phyloP scores from a whole-genome alignment of 2,329 filamentous ascomycete genomes.

The Trichoderma pleuroti region DNA sequence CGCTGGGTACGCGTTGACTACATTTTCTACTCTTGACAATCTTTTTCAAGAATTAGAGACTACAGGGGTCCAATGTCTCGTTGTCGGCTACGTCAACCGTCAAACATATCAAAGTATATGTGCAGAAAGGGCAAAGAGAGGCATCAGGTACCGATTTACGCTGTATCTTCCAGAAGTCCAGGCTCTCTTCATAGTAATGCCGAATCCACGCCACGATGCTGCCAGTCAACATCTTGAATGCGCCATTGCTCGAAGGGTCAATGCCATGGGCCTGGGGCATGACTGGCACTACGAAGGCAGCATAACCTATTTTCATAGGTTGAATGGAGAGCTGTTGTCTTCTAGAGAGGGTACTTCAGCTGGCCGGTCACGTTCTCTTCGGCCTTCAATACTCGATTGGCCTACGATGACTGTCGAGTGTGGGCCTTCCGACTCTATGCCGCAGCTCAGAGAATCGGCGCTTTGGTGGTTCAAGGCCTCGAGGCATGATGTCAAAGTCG shows the following conservation, averaged over 20 bases:
- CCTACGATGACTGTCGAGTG: too few species aligned
- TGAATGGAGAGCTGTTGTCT: too few species aligned
- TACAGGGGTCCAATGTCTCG: not conserved
- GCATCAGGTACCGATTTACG: not conserved
- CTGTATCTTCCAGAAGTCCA: not conserved
- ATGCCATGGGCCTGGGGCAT: not conserved
- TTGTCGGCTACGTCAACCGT: not conserved
- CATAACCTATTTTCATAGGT: too few species aligned
- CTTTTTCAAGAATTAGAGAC: not conserved
- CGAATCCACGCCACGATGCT: not conserved
- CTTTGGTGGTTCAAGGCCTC: too few species aligned
- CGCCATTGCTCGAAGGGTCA: not conserved
- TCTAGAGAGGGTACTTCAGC: too few species aligned
- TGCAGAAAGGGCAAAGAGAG: not conserved
- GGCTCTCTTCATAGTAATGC: not conserved
- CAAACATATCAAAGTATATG: not conserved
- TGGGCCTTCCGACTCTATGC: too few species aligned
- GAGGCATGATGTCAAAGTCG: too few species aligned
- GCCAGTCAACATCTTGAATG: not conserved
- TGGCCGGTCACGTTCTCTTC: too few species aligned
- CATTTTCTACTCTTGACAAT: not conserved
- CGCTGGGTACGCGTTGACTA: not conserved
- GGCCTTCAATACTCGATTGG: too few species aligned
- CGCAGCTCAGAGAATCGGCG: too few species aligned
- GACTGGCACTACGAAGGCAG: too few species aligned